phyloP scores from a whole-genome alignment of 2,329 filamentous ascomycete genomes.

The Exophiala viscosa region DNA sequence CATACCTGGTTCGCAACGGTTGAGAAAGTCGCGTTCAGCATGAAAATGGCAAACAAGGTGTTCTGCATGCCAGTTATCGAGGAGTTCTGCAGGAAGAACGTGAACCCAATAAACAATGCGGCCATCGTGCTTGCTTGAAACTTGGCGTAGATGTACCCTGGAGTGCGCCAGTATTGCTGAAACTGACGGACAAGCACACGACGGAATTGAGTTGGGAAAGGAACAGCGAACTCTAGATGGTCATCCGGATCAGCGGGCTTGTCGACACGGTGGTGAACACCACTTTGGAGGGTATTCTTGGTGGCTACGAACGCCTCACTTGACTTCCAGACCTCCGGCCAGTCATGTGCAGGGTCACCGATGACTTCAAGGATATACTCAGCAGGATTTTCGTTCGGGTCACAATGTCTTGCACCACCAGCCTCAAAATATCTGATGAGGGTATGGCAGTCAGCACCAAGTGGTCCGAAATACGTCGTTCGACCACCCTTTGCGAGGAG shows the following conservation, averaged over 20 bases:
- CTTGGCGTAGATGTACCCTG: conserved; percentile 72
- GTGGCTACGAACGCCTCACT: conserved; percentile 49
- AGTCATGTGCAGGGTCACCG: conserved; percentile 59
- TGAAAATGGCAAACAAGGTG: conserved; percentile 66
- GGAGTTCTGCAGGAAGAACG: conserved; percentile 66
- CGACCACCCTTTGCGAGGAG: conserved; percentile 62
- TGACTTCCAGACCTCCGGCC: conserved; percentile 60
- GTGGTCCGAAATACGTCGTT: conserved; percentile 65
- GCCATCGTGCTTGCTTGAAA: conserved; percentile 52
- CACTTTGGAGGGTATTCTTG: background rate
- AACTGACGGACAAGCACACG: conserved; percentile 71
- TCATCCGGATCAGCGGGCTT: conserved; percentile 9
- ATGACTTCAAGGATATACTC: conserved; percentile 66
- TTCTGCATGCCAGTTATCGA: conserved; percentile 65
- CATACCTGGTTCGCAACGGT: conserved; percentile 50
- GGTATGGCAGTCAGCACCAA: conserved; percentile 55
- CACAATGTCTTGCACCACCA: conserved; percentile 58
- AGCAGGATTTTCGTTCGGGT: conserved; percentile 62
- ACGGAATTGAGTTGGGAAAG: conserved; percentile 62
- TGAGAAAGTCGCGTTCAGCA: conserved; percentile 60
- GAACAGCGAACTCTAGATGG: conserved; percentile 69
- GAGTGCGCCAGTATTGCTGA: conserved; percentile 89
- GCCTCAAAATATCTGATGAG: conserved; percentile 62
- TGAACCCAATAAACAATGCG: conserved; percentile 48
- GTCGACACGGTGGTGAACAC: background rate